These are phyloP conservation scores for Pythium monospermum DNA, from an alignment of 352 stramenopile genomes.

Conservation along the genomic window DNA sequence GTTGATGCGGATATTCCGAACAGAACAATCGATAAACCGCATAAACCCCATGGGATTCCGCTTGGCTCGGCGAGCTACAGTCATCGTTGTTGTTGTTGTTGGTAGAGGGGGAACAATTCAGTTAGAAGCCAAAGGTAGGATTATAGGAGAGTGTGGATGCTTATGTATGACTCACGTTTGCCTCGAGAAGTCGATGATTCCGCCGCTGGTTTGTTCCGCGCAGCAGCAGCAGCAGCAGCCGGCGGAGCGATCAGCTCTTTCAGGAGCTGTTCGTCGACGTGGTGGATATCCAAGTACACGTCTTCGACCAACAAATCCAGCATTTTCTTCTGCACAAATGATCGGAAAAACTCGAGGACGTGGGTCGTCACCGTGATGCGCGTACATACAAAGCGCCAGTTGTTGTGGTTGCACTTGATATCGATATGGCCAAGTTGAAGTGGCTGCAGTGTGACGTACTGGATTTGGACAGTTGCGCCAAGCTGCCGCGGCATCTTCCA, in stretches of 20 bases:
- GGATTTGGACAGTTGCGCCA: conserved; percentile 28
- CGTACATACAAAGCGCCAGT: conserved; percentile 43
- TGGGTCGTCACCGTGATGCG: conserved; percentile 42
- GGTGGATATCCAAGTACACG: conserved; percentile 29
- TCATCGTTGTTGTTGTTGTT: too few relatives aligned
- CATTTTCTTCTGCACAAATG: conserved; percentile 71
- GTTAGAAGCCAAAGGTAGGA: too few relatives aligned
- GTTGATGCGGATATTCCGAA: conserved; percentile 32
- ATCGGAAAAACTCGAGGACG: conserved; percentile 64
- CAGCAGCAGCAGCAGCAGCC: neutral
- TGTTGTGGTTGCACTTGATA: conserved; percentile 19
- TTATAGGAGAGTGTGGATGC: too few relatives aligned
- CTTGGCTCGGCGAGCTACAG: neutral
- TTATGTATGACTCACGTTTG: too few relatives aligned
- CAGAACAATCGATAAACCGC: conserved; percentile 54
- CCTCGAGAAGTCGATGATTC: too few relatives aligned
- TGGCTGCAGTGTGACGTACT: conserved; percentile 39
- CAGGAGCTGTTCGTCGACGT: conserved; percentile 36
- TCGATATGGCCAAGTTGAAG: conserved; percentile 46
- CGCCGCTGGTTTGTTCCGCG: neutral
- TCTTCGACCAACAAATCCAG: conserved; percentile 50
- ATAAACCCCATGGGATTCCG: conserved; percentile 51
- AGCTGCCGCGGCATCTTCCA: conserved; percentile 10
- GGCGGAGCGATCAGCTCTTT: conserved; percentile 15
- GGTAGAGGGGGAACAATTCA: too few relatives aligned